Evolutionary conservation across 495 filamentous ascomycete genomes (phyloP), one percentile per base, ranked within the genome.

Genomic region (Immersiella caudata): DNA sequence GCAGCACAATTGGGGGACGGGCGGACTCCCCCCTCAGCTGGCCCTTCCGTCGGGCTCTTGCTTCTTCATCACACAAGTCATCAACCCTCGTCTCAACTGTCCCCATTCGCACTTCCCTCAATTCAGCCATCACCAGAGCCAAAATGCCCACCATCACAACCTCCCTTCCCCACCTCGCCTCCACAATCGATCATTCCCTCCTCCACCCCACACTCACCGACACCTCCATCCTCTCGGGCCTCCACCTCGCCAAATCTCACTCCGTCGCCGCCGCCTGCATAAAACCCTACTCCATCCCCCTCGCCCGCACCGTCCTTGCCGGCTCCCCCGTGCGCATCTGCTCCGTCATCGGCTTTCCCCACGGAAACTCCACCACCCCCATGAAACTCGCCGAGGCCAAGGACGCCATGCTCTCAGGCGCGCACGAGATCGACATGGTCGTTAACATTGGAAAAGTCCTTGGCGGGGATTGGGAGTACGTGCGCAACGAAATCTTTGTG

Each of bases 151-250:
- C 77, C n/a, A 78, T 85, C 66, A 76, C 76, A n/a, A 79, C 85
- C 29, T 81, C 82, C n/a, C 79, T 87, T 2, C 57, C 76, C 26
- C 80, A 85, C 62, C 72, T 88, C 22, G 84, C 86, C 67, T 86
- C 86, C 66, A 78, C 79, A 71, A 88, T 88, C 71, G 86, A 88
- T 73, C 85, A 88, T 72, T 87, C 84, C 55, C 79, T 89, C 33
- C 79, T 88, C 2, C 84, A 88, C 68, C 87, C 85, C n/a, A 85
- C 82, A 29, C 81, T 86, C 79, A 87, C 86, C 52, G 85, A 87
- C 70, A 70, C 68, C 18, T 82, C 85, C n/a, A 78, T 87, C 68
- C 62, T 74, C 14, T 69, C 76, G 18, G 87, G 85, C 3, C 80
- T 88, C 2, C 67, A 79, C 49, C 78, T 84, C 58, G 75, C 80